A percentile compares a stretch with the other conserved stretches of the same genome.
Conservation (phyloP, 768 basidiomycete genomes). For the Cantharellus cinnabarinus region DNA sequence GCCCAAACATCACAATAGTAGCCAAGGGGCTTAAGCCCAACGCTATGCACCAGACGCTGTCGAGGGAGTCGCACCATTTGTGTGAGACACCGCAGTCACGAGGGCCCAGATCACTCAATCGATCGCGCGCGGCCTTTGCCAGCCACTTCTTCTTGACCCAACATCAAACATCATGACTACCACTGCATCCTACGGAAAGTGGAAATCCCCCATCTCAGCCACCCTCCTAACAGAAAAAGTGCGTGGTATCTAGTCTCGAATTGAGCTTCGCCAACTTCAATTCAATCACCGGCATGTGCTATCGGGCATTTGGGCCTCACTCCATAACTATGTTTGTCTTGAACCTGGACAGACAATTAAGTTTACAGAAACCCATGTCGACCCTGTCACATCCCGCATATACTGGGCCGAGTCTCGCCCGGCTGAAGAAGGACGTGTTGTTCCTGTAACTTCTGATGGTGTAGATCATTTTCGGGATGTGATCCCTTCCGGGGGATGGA, state of each 20-base stretch:
- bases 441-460: slow-evolving; percentile 32
- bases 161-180: neutral
- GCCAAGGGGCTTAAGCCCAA: too few relatives aligned
- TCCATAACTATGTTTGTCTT: neutral
- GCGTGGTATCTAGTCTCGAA: slow-evolving; percentile 3
- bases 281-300: neutral
- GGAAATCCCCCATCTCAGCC: slow-evolving; percentile 36
- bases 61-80: too few relatives aligned
- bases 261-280: neutral
- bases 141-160: neutral
- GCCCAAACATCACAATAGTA: too few relatives aligned
- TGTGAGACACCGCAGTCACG: too few relatives aligned
- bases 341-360: slow-evolving; percentile 12
- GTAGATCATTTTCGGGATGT: slow-evolving; percentile 24
- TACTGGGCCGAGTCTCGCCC: slow-evolving; percentile 45
- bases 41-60: too few relatives aligned
- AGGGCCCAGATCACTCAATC: too few relatives aligned
- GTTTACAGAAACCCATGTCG: slow-evolving; percentile 30
- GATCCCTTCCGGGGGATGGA: slow-evolving; percentile 29
- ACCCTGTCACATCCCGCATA: slow-evolving; percentile 22
- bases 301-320: neutral
- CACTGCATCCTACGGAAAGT: slow-evolving; percentile 39
- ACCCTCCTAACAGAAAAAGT: slow-evolving; percentile 30
- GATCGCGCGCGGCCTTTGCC: too few relatives aligned
- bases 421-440: slow-evolving; percentile 31